Evolutionary conservation across 495 filamentous ascomycete genomes (phyloP), one percentile per base, ranked within the genome.

Genomic region (Neurospora terricola): DNA sequence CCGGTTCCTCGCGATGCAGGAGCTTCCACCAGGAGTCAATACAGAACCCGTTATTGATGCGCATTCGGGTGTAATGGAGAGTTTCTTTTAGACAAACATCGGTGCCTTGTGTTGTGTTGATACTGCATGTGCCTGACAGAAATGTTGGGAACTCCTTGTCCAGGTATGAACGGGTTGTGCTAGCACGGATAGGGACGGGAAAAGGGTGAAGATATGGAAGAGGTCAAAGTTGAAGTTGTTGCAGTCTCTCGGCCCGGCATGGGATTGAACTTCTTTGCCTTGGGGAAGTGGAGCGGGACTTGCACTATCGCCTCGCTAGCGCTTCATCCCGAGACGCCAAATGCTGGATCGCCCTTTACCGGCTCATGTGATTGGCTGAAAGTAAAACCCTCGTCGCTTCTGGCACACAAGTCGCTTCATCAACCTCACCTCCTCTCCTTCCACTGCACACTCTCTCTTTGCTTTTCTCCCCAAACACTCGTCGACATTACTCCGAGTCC

Each of bases 311-410:
- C 62, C 77, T 76, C 79, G 77, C 78, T 79, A 76, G 75, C 78
- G 79, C 79, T 80, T 79, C 79, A 81, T 81, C 77, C 78, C 79
- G 79, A 80, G 78, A 81, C 79, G 70, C 54, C 73, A 70, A 73
- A 36, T 78, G 79, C 74, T 74, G 38, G 79, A 81, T 81, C 79
- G 79, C 30, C 79, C 54, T 54, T 14, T 36, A 68, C 12, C 27
- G 45, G 71, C 68, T 10, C 37, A 5, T 16, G 27, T 76, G 72
- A 81, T 81, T 81, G 79, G 79, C 59, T 45, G 36, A 37, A 73
- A 12, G 59, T 70, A 48, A 38, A 73, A 78, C 59, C 45, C 68
- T 62, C 62, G 48, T 73, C 40, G 36, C 71, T 75, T 75, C 79
- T 81, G 79, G 78, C 59, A 81, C 79, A 77, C 74, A 75, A 77